Evolutionary conservation across 2,329 filamentous ascomycete genomes (phyloP).

Genomic region (Alternaria gansuensis): DNA sequence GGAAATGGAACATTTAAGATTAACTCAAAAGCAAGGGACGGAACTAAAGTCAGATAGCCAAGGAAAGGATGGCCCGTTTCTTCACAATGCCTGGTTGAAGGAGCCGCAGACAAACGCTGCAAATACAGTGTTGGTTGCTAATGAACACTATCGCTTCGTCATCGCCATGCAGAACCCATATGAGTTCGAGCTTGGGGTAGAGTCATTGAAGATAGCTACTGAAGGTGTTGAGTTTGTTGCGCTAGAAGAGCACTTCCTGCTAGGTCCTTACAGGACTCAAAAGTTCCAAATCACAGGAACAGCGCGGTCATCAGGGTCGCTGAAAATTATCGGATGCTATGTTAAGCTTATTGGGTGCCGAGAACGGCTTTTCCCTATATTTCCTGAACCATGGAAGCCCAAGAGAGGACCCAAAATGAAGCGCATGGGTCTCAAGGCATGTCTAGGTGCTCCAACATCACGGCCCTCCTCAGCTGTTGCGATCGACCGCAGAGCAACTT

Average conservation of each 20-base stretch:
- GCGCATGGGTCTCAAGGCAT: conserved; percentile 67
- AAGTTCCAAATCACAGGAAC: conserved; percentile 75
- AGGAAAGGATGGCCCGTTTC: conserved; percentile 75
- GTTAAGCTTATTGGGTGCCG: conserved; percentile 84
- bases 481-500: conserved; percentile 29
- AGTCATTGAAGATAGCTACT: conserved; percentile 77
- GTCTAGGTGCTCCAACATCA: conserved; percentile 60
- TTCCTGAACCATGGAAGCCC: conserved; percentile 77
- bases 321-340: conserved; percentile 79
- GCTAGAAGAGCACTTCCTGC: conserved; percentile 68
- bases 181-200: conserved; percentile 90
- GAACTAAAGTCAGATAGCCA: conserved; percentile 44
- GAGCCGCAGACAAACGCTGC: conserved; percentile 63
- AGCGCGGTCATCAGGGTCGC: conserved; percentile 70
- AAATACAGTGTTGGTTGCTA: conserved; percentile 77
- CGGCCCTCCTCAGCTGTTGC: conserved; percentile 49
- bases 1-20: conserved; percentile 37
- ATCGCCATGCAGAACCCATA: conserved; percentile 93
- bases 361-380: conserved; percentile 84
- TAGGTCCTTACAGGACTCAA: conserved; percentile 86
- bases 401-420: conserved; percentile 78
- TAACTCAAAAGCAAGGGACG: conserved; percentile 47
- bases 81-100: conserved; percentile 93
- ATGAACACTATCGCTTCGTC: conserved; percentile 78
- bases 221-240: conserved; percentile 78